Evolutionary conservation across 257 asterid genomes (phyloP).

Genomic region (Solanum dulcamara): DNA sequence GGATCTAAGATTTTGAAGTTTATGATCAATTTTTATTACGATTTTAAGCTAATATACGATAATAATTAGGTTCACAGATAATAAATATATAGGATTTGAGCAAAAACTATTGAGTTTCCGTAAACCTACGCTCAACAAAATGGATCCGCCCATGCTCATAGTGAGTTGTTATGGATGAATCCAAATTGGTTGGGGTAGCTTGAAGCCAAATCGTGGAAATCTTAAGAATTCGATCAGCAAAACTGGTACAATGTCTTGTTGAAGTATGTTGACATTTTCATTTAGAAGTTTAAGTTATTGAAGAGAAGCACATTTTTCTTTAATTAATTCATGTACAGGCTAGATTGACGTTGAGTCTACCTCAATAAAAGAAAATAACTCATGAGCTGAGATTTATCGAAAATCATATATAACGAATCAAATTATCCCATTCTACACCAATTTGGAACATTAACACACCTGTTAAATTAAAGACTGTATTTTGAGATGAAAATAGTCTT

Average conservation of each 20-base stretch:
- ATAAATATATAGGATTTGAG: not conserved
- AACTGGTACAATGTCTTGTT: not conserved
- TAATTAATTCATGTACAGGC: not conserved
- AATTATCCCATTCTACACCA: not conserved
- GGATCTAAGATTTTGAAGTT: not conserved
- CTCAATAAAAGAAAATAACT: not conserved
- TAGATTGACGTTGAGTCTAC: not conserved
- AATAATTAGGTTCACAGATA: not conserved
- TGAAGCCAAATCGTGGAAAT: not conserved
- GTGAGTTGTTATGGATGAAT: not conserved
- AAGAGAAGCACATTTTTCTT: not conserved
- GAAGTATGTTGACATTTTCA: not conserved
- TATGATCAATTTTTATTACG: not conserved
- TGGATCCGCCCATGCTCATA: not conserved
- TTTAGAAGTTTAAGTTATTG: not conserved
- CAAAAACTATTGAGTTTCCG: not conserved
- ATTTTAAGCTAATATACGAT: not conserved
- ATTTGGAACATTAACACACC: not conserved
- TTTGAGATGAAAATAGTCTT: not conserved
- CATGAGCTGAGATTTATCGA: not conserved
- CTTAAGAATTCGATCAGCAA: not conserved
- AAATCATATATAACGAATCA: not conserved
- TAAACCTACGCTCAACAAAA: not conserved
- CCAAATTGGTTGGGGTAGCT: not conserved
- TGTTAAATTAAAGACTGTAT: not conserved